Evolutionary conservation across 202 grass and related monocot species (phyloP).

Genomic region (Setaria italica): DNA sequence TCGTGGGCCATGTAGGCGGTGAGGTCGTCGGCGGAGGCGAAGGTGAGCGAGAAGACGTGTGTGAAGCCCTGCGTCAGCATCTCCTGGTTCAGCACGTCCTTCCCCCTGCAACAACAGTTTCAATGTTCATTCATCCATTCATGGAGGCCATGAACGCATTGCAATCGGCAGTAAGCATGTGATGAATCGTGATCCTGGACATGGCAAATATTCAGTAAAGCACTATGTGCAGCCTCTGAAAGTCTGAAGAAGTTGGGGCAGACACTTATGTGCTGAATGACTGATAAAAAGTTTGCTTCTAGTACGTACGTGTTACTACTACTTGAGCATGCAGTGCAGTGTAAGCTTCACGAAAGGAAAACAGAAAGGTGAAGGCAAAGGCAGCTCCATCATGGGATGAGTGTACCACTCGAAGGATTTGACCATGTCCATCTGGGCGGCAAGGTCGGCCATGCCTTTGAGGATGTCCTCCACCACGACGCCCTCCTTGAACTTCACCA

Average conservation of each 20-base stretch:
- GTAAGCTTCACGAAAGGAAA: no score
- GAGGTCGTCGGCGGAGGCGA: slow-evolving; percentile 48
- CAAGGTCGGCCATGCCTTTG: slow-evolving; percentile 57
- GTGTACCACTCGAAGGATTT: slow-evolving; percentile 81
- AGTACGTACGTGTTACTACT: not conserved
- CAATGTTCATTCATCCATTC: not conserved
- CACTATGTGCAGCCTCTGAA: not conserved
- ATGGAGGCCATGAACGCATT: not conserved
- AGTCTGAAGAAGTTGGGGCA: not conserved
- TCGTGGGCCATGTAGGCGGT: slow-evolving; percentile 56
- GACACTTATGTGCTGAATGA: not conserved
- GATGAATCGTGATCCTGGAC: not conserved
- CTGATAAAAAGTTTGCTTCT: not conserved
- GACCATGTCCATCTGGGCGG: slow-evolving; percentile 56
- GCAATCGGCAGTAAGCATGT: not conserved
- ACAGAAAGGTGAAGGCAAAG: no score
- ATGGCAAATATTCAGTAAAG: not conserved
- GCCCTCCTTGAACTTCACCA: slow-evolving; percentile 66
- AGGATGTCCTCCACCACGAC: slow-evolving; percentile 56
- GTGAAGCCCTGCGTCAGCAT: slow-evolving; percentile 73
- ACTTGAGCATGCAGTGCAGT: not conserved
- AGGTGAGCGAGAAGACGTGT: slow-evolving; percentile 64
- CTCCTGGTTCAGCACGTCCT: slow-evolving; percentile 62
- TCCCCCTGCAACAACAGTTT: slow-evolving; percentile 44
- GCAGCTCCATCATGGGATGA: no score